These are phyloP conservation scores for Malania oleifera DNA, from an alignment of 164 flowering plant species.

Conservation along the genomic window DNA sequence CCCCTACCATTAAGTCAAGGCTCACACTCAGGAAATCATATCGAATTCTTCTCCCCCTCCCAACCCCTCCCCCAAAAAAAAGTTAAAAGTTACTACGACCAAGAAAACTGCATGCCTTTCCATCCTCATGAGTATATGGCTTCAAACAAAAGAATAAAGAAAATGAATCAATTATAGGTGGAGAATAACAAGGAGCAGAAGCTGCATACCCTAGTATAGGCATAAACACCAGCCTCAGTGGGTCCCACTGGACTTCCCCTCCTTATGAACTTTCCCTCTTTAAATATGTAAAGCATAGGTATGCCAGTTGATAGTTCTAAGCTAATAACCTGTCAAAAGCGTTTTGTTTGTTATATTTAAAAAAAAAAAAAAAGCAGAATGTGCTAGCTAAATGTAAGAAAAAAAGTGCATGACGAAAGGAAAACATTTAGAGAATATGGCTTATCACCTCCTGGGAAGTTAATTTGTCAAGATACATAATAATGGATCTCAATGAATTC, in stretches of 20 bases:
- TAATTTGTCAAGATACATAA: slow-evolving; percentile 95
- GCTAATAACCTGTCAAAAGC: slow-evolving; percentile 65
- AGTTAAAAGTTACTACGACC: too few species aligned
- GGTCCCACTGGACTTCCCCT: slow-evolving; percentile 96
- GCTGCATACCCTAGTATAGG: slow-evolving; percentile 79
- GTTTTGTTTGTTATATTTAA: background rate
- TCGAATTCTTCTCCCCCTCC: too few species aligned
- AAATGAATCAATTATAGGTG: background rate
- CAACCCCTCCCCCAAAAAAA: too few species aligned
- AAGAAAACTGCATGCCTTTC: too few species aligned
- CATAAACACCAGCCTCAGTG: slow-evolving; percentile 95
- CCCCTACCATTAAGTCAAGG: too few species aligned
- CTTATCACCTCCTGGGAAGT: slow-evolving; percentile 83
- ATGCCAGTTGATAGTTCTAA: slow-evolving; percentile 92
- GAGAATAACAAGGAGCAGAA: slow-evolving; percentile 4
- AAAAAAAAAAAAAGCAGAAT: slow-evolving; percentile 1
- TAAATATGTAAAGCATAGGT: slow-evolving; percentile 95
- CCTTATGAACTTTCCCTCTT: slow-evolving; percentile 82
- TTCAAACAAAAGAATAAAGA: background rate
- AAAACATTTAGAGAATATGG: background rate
- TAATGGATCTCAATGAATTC: slow-evolving; percentile 93
- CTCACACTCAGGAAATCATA: too few species aligned
- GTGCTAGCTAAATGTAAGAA: too few species aligned
- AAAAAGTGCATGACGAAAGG: too few species aligned
- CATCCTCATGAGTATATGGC: background rate